Conservation (phyloP, 2,329 filamentous ascomycete genomes). For the Chrysosporium keratinophilum region DNA sequence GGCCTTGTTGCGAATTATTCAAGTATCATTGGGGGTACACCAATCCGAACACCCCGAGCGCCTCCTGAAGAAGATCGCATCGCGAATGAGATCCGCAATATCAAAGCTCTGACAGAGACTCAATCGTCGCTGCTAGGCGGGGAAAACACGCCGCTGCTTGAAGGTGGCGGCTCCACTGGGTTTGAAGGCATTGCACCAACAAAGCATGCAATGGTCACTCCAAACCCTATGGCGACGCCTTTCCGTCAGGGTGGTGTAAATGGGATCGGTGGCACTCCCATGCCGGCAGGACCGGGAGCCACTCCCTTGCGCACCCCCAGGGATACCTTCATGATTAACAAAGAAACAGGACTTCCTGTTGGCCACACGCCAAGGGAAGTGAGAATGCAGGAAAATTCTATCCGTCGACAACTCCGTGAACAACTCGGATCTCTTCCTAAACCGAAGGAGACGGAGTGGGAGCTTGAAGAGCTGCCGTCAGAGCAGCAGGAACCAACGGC, state of each 20-base stretch:
- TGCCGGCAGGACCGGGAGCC: slow-evolving; percentile 54
- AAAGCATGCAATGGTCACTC: slow-evolving; percentile 73
- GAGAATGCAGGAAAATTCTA: slow-evolving; percentile 57
- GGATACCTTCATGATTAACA: slow-evolving; percentile 77
- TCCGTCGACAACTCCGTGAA: slow-evolving; percentile 54
- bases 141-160: slow-evolving; percentile 81
- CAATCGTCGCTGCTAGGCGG: slow-evolving; percentile 88
- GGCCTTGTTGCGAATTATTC: slow-evolving; percentile 82
- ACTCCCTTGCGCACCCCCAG: slow-evolving; percentile 82
- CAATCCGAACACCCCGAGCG: slow-evolving; percentile 83
- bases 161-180: slow-evolving; percentile 71
- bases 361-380: slow-evolving; percentile 69
- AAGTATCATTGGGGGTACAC: slow-evolving; percentile 66
- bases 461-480: slow-evolving; percentile 74
- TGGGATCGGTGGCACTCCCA: slow-evolving; percentile 54
- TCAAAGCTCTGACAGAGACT: slow-evolving; percentile 80
- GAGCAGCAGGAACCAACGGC: slow-evolving; percentile 55
- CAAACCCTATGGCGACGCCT: slow-evolving; percentile 90
- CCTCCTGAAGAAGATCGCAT: slow-evolving; percentile 90
- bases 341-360: slow-evolving; percentile 54
- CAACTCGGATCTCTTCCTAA: slow-evolving; percentile 71
- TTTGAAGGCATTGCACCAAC: slow-evolving; percentile 77
- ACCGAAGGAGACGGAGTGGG: slow-evolving; percentile 89
- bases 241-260: slow-evolving; percentile 50
- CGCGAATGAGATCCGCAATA: slow-evolving; percentile 92